Conservation (phyloP, 345 rosid genomes). For the Reutealis trisperma region DNA sequence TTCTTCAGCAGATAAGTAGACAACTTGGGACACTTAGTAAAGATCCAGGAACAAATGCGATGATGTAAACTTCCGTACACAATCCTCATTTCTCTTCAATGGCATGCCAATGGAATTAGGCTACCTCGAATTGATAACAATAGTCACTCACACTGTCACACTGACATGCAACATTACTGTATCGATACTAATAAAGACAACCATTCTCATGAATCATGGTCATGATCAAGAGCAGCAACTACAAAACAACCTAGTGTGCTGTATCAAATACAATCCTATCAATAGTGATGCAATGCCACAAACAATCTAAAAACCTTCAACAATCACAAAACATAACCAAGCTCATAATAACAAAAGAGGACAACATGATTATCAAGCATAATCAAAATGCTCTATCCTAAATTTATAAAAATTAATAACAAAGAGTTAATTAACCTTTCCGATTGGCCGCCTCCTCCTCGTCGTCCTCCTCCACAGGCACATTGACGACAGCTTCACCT, state of each 20-base stretch:
- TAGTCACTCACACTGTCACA: not conserved
- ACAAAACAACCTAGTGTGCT: not conserved
- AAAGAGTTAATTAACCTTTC: slow-evolving; percentile 3
- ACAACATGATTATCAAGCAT: not conserved
- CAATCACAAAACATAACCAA: not conserved
- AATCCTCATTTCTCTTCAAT: not conserved
- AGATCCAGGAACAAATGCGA: no score
- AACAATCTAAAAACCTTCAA: not conserved
- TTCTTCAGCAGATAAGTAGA: not conserved
- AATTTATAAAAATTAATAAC: not conserved
- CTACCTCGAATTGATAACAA: not conserved
- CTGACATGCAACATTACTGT: no score
- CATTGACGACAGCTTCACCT: slow-evolving; percentile 28
- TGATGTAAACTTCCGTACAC: not conserved
- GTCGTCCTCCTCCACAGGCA: slow-evolving; percentile 23
- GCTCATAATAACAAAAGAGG: not conserved
- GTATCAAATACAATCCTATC: not conserved
- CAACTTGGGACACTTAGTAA: not conserved
- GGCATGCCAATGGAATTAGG: not conserved
- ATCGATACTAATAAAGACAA: not conserved
- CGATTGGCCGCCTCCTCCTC: slow-evolving; percentile 5
- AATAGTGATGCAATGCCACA: not conserved
- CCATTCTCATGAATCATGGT: not conserved
- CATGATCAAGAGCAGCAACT: not conserved
- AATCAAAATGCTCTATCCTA: not conserved